Conservation (phyloP, 2,329 filamentous ascomycete genomes). For the Cercospora citrullina region DNA sequence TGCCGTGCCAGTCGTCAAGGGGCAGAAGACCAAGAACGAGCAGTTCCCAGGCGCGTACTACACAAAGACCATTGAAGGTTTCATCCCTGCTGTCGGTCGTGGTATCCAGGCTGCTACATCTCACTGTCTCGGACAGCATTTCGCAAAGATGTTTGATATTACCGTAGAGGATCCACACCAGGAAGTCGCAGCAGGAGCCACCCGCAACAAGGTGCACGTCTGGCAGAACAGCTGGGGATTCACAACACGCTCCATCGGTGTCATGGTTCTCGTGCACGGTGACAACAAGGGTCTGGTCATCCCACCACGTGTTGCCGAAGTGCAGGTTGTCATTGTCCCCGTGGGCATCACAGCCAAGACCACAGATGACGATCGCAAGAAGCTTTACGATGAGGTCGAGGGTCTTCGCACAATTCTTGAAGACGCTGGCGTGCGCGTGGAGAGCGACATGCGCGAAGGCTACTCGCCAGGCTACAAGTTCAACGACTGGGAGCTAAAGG, state of each 20-base stretch:
- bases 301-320: slow-evolving; percentile 83
- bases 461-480: slow-evolving; percentile 98
- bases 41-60: slow-evolving; percentile 97
- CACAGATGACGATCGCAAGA: slow-evolving; percentile 72
- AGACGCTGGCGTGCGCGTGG: slow-evolving; percentile 72
- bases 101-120: slow-evolving; percentile 96
- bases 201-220: slow-evolving; percentile 77
- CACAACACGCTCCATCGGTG: slow-evolving; percentile 93
- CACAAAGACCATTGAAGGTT: slow-evolving; percentile 95
- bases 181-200: slow-evolving; percentile 62
- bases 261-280: slow-evolving; percentile 98
- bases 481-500: slow-evolving; percentile 97
- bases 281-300: slow-evolving; percentile 95
- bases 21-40: slow-evolving; percentile 94
- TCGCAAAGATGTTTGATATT: slow-evolving; percentile 99
- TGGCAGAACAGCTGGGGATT: slow-evolving; percentile 99
- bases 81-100: slow-evolving; percentile 91
- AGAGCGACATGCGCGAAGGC: slow-evolving; percentile 81
- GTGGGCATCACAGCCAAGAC: slow-evolving; percentile 91
- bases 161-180: slow-evolving; percentile 86
- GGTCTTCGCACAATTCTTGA: slow-evolving; percentile 68
- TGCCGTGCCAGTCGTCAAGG: slow-evolving; percentile 90
- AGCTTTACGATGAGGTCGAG: slow-evolving; percentile 74
- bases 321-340: slow-evolving; percentile 83
- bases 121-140: slow-evolving; percentile 94